Conservation (phyloP, 2,329 filamentous ascomycete genomes). For the Claviceps digitariae region DNA sequence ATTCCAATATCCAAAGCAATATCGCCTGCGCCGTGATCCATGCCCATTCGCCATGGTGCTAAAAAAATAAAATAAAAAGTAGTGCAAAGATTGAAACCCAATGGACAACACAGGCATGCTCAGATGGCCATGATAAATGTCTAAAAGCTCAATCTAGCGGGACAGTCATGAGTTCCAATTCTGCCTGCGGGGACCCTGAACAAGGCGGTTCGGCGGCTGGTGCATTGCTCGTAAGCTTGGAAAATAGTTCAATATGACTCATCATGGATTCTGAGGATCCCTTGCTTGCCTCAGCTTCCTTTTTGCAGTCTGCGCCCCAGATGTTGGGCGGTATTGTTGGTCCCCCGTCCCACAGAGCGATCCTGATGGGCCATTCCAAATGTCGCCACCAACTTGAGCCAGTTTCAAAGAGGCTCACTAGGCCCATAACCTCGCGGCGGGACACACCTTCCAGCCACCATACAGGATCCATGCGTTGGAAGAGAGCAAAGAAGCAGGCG, state of each 20-base stretch:
- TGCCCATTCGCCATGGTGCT: background rate
- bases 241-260: constrained; percentile 27
- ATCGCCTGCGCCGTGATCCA: background rate
- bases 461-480: constrained; percentile 45
- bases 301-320: constrained; percentile 40
- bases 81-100: too few relatives aligned
- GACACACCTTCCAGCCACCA: constrained; percentile 63
- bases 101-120: too few relatives aligned
- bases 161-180: constrained; percentile 17
- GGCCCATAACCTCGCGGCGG: constrained; percentile 49
- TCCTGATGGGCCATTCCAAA: constrained; percentile 46
- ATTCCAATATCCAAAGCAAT: background rate
- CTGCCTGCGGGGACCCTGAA: constrained; percentile 17
- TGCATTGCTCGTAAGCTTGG: constrained; percentile 21
- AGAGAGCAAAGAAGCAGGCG: constrained; percentile 52
- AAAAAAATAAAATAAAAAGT: background rate
- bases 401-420: constrained; percentile 44
- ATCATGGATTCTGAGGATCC: constrained; percentile 22
- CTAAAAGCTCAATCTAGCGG: constrained; percentile 20
- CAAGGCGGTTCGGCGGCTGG: constrained; percentile 1
- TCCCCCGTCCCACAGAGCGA: constrained; percentile 41
- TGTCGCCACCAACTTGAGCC: constrained; percentile 48
- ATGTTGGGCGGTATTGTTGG: constrained; percentile 38
- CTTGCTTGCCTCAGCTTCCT: constrained; percentile 24
- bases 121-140: too few relatives aligned